Evolutionary conservation across 2,329 filamentous ascomycete genomes (phyloP).

Genomic region (Pezicula carpinea): DNA sequence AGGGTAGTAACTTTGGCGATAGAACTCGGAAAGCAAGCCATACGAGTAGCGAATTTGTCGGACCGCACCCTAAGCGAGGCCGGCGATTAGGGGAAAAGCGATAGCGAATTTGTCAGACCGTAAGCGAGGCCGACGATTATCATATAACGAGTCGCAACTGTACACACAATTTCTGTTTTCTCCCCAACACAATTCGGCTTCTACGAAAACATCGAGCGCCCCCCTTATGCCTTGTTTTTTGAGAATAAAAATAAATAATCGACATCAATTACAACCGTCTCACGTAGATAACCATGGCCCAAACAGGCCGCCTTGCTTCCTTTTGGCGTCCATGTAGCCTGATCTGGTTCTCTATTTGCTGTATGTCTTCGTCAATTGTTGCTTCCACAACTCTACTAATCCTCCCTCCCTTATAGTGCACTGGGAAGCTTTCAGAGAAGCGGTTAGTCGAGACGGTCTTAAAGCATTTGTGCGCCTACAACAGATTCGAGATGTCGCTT

Average conservation of each 20-base stretch:
- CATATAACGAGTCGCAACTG: too few species aligned
- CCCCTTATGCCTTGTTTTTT: background rate
- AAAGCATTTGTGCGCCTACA: conserved; percentile 9
- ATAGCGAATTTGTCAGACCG: too few species aligned
- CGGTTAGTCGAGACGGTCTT: conserved; percentile 17
- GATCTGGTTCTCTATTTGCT: conserved; percentile 14
- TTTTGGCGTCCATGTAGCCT: conserved; percentile 8
- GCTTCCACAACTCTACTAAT: conserved; percentile 11
- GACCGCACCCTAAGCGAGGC: too few species aligned
- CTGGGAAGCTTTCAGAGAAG: conserved; percentile 16
- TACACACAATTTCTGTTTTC: conserved; percentile 1
- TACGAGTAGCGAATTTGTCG: too few species aligned
- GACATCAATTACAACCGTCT: conserved; percentile 4
- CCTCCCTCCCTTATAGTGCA: conserved; percentile 15
- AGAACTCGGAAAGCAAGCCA: too few species aligned
- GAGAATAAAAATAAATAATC: background rate
- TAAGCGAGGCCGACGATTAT: too few species aligned
- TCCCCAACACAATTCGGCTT: conserved; percentile 3
- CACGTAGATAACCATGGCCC: conserved; percentile 4
- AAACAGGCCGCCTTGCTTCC: conserved; percentile 8
- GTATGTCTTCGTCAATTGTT: conserved; percentile 6
- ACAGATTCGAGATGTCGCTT: conserved; percentile 20
- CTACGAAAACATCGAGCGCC: conserved; percentile 3
- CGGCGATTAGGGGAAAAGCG: too few species aligned
- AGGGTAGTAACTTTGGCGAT: too few species aligned